Conservation (phyloP, 257 asterid genomes). For the Coffea canephora region DNA sequence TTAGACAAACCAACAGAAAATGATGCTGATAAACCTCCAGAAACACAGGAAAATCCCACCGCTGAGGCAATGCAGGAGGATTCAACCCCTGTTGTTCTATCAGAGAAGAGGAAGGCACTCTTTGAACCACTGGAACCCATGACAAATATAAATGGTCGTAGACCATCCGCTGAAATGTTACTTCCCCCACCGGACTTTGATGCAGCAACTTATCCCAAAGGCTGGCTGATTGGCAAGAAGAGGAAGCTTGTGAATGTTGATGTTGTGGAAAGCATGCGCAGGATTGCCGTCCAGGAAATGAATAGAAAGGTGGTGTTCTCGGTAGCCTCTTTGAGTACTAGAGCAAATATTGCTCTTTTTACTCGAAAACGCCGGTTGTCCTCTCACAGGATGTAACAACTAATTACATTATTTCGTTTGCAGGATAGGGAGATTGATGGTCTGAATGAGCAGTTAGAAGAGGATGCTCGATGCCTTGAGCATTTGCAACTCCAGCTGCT, state of each 20-base stretch:
- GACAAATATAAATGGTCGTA: constrained; percentile 38
- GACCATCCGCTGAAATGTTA: constrained; percentile 66
- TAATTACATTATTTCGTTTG: constrained; percentile 9
- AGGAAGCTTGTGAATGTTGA: constrained; percentile 95
- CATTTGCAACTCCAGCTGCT: constrained; percentile 90
- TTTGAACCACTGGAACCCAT: constrained; percentile 78
- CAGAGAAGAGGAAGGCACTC: constrained; percentile 82
- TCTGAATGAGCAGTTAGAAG: constrained; percentile 86
- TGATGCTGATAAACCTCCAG: constrained; percentile 18
- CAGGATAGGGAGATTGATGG: constrained; percentile 97
- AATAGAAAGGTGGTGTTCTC: constrained; percentile 67
- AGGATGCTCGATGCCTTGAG: constrained; percentile 76
- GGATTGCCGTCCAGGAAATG: constrained; percentile 95
- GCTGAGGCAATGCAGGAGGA: constrained; percentile 53
- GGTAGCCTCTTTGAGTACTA: neutral
- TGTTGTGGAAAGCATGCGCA: constrained; percentile 95
- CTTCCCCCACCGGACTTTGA: constrained; percentile 98
- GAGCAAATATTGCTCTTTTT: neutral
- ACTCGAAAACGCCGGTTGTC: neutral
- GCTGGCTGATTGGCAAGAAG: constrained; percentile 94
- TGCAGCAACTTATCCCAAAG: constrained; percentile 73
- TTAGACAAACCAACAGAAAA: constrained; percentile 29
- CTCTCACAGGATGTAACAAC: neutral
- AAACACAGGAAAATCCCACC: constrained; percentile 27
- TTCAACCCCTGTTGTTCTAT: constrained; percentile 40